These are phyloP conservation scores for Breviolum minutum DNA, from an alignment of 73 alveolate species.

Conservation along the genomic window DNA sequence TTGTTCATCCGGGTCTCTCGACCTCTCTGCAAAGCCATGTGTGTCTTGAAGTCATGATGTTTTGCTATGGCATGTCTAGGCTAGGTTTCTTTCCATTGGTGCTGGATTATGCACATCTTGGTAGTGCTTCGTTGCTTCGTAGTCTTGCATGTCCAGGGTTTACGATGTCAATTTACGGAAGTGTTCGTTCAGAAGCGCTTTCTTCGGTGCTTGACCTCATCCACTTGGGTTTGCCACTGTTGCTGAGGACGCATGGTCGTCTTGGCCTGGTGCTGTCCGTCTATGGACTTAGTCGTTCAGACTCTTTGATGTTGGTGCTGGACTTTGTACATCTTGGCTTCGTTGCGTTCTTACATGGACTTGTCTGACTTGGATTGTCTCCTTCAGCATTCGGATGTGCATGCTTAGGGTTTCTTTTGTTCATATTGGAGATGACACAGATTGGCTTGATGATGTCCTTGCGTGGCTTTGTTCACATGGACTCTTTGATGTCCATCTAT, in stretches of 20 bases:
- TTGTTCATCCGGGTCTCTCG: slow-evolving; percentile 80
- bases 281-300: slow-evolving; percentile 71
- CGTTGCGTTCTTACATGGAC: slow-evolving; percentile 32
- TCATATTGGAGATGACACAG: slow-evolving; percentile 17
- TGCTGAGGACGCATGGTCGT: slow-evolving; percentile 41
- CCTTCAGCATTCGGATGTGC: slow-evolving; percentile 1
- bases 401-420: slow-evolving; percentile 7
- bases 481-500: slow-evolving; percentile 29
- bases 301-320: slow-evolving; percentile 4
- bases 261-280: slow-evolving; percentile 45
- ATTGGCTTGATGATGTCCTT: slow-evolving; percentile 18
- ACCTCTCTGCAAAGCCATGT: slow-evolving; percentile 41
- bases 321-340: slow-evolving; percentile 81
- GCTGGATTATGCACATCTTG: slow-evolving; percentile 86
- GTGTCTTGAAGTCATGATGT: slow-evolving; percentile 7
- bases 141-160: slow-evolving; percentile 59
- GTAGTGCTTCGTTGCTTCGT: slow-evolving; percentile 28
- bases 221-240: slow-evolving; percentile 61
- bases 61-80: slow-evolving; percentile 78
- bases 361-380: background rate
- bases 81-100: slow-evolving; percentile 14
- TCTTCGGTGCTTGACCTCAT: slow-evolving; percentile 59
- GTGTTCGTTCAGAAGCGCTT: slow-evolving; percentile 27
- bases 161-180: slow-evolving; percentile 57
- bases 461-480: slow-evolving; percentile 28